phyloP scores from a whole-genome alignment of 768 basidiomycete genomes.

The Boletus tomentosulus region DNA sequence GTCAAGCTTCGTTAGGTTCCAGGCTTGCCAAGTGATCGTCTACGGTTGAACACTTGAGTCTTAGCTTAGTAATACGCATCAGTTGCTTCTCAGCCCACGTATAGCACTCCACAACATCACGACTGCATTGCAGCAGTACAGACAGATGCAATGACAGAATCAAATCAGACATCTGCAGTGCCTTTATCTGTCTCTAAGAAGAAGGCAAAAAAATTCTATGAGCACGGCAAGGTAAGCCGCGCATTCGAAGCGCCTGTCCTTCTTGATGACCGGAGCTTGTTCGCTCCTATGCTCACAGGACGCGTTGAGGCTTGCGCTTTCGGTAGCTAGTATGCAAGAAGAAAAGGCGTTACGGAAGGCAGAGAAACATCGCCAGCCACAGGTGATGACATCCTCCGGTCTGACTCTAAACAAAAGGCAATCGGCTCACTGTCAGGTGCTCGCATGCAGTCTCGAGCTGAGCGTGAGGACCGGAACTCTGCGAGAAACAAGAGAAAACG shows the following conservation, averaged over 20 bases:
- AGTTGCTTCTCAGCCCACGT: neutral
- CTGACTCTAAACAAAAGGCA: conserved; percentile 15
- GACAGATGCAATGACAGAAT: conserved; percentile 24
- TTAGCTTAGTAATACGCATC: conserved; percentile 5
- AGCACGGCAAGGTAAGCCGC: conserved; percentile 31
- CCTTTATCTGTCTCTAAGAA: conserved; percentile 24
- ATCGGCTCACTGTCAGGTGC: conserved; percentile 14
- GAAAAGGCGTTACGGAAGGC: conserved; percentile 38
- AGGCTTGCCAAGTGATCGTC: conserved; percentile 20
- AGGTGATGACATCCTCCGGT: conserved; percentile 28
- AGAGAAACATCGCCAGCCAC: conserved; percentile 37
- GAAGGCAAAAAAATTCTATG: conserved; percentile 26
- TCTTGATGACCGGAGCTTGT: conserved; percentile 21
- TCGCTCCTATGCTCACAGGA: conserved; percentile 34
- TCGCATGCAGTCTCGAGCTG: conserved; percentile 22
- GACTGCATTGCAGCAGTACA: conserved; percentile 5
- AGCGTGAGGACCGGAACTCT: conserved; percentile 24
- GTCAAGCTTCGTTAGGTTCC: conserved; percentile 16
- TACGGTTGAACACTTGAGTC: conserved; percentile 10
- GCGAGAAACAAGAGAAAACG: conserved; percentile 33
- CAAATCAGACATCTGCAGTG: conserved; percentile 20
- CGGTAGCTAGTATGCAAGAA: conserved; percentile 45
- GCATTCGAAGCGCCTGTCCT: conserved; percentile 8
- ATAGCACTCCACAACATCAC: conserved; percentile 16
- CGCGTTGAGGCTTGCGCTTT: conserved; percentile 42